These are phyloP conservation scores for Wakefieldia striispora DNA, from an alignment of 768 basidiomycete species.

Conservation along the genomic window DNA sequence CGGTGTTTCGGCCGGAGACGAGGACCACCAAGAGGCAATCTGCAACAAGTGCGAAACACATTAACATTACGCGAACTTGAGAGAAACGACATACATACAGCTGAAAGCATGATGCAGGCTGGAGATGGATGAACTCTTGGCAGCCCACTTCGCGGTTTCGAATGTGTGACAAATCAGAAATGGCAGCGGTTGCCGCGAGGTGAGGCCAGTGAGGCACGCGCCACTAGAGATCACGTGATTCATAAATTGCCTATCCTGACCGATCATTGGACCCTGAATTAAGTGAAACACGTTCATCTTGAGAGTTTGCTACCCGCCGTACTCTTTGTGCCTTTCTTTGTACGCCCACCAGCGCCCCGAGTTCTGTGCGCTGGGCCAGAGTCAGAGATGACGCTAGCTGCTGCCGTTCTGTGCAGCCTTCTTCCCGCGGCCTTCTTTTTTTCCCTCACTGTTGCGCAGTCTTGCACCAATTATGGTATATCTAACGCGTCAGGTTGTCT, in stretches of 20 bases:
- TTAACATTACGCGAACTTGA: neutral
- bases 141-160: no score
- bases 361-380: neutral
- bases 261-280: no score
- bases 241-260: no score
- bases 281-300: no score
- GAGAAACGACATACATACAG: constrained; percentile 26
- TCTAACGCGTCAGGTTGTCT: constrained; percentile 42
- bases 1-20: constrained; percentile 30
- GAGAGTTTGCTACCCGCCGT: no score
- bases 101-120: constrained; percentile 38
- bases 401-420: constrained; percentile 7
- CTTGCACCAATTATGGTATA: constrained; percentile 27
- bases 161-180: no score
- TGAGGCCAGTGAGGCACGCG: no score
- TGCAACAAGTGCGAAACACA: constrained; percentile 13
- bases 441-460: constrained; percentile 18
- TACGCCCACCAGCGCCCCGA: no score
- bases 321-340: no score
- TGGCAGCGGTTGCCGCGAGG: no score
- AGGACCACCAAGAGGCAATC: constrained; percentile 60
- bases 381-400: constrained; percentile 9
- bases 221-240: no score
- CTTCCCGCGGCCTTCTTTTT: constrained; percentile 9
- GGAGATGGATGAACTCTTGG: neutral